phyloP scores from a whole-genome alignment of 257 asterid genomes.

The Nicotiana paniculata region DNA sequence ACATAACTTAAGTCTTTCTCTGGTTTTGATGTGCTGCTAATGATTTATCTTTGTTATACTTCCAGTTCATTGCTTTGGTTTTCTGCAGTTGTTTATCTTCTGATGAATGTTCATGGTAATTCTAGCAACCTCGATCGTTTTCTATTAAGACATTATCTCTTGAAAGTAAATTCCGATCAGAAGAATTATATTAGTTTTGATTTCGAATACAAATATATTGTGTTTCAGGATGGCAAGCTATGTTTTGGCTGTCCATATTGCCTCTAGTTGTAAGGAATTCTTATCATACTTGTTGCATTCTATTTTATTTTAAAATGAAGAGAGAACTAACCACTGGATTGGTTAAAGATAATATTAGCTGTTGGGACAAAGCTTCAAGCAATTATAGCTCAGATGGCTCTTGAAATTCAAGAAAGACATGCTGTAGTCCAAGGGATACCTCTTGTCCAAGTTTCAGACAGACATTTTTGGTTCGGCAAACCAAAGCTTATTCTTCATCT shows the following conservation, averaged over 20 bases:
- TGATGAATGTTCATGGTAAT: conserved; percentile 60
- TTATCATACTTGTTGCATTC: background rate
- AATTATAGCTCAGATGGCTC: conserved; percentile 84
- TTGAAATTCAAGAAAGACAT: conserved; percentile 89
- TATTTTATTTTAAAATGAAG: background rate
- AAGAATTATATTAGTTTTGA: background rate
- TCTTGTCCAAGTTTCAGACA: conserved; percentile 84
- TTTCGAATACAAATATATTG: background rate
- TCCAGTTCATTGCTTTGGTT: conserved; percentile 71
- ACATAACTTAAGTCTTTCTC: background rate
- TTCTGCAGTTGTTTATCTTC: conserved; percentile 66
- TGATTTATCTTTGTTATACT: conserved; percentile 8
- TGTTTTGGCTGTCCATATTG: conserved; percentile 58
- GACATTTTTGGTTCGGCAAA: conserved; percentile 76
- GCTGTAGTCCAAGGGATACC: conserved; percentile 98
- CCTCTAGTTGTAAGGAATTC: conserved; percentile 12
- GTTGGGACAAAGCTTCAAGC: conserved; percentile 93
- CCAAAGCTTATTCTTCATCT: conserved; percentile 63
- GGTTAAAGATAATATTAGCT: conserved; percentile 70
- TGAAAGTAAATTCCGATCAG: background rate
- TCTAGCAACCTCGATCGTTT: background rate
- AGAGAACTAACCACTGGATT: conserved; percentile 27
- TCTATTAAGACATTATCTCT: background rate
- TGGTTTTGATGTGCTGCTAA: conserved; percentile 4
- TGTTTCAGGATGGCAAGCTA: conserved; percentile 61